These are phyloP conservation scores for Plasmodium vinckei DNA, from an alignment of 169 alveolate genomes.

Conservation along the genomic window DNA sequence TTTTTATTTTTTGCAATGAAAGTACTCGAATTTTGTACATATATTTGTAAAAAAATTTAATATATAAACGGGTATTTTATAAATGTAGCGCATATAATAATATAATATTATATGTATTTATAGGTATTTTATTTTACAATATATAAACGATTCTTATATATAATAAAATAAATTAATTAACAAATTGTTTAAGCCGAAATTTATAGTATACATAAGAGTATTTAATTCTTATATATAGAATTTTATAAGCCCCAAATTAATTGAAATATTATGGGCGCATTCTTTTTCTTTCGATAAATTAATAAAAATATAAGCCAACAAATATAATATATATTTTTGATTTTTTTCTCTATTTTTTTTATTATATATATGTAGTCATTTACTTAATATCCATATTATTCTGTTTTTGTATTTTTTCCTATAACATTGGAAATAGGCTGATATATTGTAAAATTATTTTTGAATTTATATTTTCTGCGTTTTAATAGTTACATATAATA, in stretches of 20 bases:
- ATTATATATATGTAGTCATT: conserved; percentile 16
- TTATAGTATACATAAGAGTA: neutral
- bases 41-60: no score
- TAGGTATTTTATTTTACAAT: no score
- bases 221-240: conserved; percentile 14
- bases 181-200: neutral
- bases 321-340: no score
- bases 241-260: conserved; percentile 34
- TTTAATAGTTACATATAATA: no score
- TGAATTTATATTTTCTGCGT: no score
- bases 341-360: neutral
- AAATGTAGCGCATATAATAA: no score
- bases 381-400: neutral
- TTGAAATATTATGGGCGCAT: neutral
- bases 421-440: neutral
- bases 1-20: no score
- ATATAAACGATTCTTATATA: no score
- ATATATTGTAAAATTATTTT: neutral
- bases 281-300: conserved; percentile 1
- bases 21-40: no score
- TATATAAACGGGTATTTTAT: no score
- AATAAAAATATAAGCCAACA: neutral
- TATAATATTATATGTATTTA: no score
- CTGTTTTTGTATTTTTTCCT: neutral
- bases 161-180: neutral